Conservation (phyloP, 371 early-diverging fungal species). For the Haplosporangium sp. region DNA sequence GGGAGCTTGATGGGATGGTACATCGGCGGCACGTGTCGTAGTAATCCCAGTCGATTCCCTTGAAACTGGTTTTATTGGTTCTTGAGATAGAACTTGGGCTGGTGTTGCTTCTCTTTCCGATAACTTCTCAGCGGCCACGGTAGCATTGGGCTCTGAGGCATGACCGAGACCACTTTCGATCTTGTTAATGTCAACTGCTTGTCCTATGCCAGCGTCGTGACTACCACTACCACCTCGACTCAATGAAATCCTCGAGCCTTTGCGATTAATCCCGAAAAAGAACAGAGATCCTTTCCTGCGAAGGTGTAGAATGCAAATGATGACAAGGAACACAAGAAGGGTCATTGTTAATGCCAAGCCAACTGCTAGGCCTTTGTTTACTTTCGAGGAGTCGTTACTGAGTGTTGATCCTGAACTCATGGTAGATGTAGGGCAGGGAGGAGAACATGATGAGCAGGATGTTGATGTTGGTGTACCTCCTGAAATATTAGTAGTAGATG, state of each 20-base stretch:
- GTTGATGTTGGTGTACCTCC: not conserved
- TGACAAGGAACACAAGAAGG: slow-evolving; percentile 4
- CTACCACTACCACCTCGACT: not conserved
- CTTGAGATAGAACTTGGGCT: not conserved
- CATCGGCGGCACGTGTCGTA: not conserved
- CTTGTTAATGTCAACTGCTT: not conserved
- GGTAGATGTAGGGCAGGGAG: not conserved
- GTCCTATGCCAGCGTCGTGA: not conserved
- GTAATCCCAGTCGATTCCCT: not conserved
- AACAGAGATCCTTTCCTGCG: not conserved
- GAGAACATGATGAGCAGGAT: not conserved
- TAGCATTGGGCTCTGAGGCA: not conserved
- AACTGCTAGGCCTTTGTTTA: slow-evolving; percentile 11
- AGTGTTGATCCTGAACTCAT: not conserved
- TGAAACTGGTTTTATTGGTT: not conserved
- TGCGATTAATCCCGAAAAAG: slow-evolving; percentile 5
- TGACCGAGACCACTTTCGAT: not conserved
- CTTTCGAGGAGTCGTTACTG: not conserved
- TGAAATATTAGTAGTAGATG: not conserved
- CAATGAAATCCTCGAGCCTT: slow-evolving; percentile 3
- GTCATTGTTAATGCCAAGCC: slow-evolving; percentile 6
- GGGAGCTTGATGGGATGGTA: too few relatives aligned
- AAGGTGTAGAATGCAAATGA: slow-evolving; percentile 10
- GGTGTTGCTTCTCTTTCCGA: too few relatives aligned
- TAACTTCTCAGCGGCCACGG: not conserved